A percentile compares a stretch with the other conserved stretches of the same genome.
Evolutionary conservation across 805 yeast genomes (phyloP).

Genomic region (Ogataea dorogensis): DNA sequence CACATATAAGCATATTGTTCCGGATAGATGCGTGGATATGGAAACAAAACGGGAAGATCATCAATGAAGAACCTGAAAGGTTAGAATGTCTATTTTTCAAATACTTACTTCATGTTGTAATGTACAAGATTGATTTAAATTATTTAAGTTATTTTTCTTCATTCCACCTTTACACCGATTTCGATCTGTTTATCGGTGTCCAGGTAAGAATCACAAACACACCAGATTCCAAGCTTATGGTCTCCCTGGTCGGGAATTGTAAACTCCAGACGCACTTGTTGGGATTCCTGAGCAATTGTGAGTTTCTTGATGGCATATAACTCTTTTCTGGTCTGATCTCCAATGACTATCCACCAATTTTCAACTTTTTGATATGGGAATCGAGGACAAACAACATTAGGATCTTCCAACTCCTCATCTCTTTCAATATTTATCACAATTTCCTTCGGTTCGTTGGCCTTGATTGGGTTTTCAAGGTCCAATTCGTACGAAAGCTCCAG

Average conservation of each 20-base stretch:
- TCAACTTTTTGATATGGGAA: constrained; percentile 64
- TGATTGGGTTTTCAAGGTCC: constrained; percentile 39
- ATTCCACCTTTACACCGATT: constrained; percentile 28
- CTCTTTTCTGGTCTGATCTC: constrained; percentile 58
- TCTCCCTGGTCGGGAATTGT: constrained; percentile 59
- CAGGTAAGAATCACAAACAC: constrained; percentile 86
- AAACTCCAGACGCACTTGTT: constrained; percentile 52
- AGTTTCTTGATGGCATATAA: constrained; percentile 73
- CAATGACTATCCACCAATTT: constrained; percentile 87
- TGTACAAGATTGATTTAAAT: constrained; percentile 1
- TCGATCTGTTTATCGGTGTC: constrained; percentile 88
- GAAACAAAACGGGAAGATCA: constrained; percentile 93
- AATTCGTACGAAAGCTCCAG: constrained; percentile 64
- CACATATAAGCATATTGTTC: constrained; percentile 98
- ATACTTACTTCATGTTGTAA: constrained; percentile 11
- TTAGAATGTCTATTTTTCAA: not conserved
- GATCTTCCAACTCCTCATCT: constrained; percentile 75
- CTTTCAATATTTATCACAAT: constrained; percentile 53
- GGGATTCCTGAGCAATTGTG: constrained; percentile 49
- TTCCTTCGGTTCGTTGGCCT: constrained; percentile 44
- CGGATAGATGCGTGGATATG: constrained; percentile 95
- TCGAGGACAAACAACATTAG: constrained; percentile 54
- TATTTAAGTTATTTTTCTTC: constrained; percentile 2
- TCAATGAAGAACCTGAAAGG: constrained; percentile 76
- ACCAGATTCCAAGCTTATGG: constrained; percentile 70